These are phyloP conservation scores for Fusarium dimerum DNA, from an alignment of 2,329 filamentous ascomycete genomes.

Conservation along the genomic window DNA sequence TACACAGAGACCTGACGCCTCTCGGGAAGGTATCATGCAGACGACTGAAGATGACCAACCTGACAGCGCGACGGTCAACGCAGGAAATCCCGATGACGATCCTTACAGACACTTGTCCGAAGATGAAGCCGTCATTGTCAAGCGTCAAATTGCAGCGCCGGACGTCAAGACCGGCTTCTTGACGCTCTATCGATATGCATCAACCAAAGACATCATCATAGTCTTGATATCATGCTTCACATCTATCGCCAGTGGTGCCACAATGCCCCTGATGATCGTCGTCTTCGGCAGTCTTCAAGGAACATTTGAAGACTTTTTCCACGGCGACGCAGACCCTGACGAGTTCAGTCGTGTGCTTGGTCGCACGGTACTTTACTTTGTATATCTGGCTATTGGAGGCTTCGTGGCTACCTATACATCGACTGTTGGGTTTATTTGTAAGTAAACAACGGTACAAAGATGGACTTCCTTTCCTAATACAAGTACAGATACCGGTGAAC, in stretches of 20 bases:
- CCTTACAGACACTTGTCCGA: conserved; percentile 37
- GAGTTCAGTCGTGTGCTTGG: conserved; percentile 57
- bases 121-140: conserved; percentile 63
- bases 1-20: too few species aligned
- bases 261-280: conserved; percentile 72
- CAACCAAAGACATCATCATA: conserved; percentile 59
- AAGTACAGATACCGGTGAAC: conserved; percentile 14
- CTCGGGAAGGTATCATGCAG: too few species aligned
- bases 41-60: too few species aligned
- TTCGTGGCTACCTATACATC: conserved; percentile 72
- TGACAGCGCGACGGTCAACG: too few species aligned
- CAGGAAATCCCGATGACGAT: neutral
- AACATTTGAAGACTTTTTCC: conserved; percentile 63
- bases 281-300: conserved; percentile 72
- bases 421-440: conserved; percentile 80
- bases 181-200: conserved; percentile 66
- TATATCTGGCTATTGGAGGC: conserved; percentile 76
- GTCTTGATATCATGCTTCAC: conserved; percentile 57
- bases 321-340: conserved; percentile 42
- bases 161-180: conserved; percentile 59
- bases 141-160: conserved; percentile 63
- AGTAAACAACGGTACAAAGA: neutral
- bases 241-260: conserved; percentile 67
- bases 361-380: conserved; percentile 65
- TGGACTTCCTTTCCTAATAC: conserved; percentile 1